Evolutionary conservation across 805 yeast species (phyloP), one percentile per base, ranked within the genome.

Genomic region (Yarrowia divulgata): DNA sequence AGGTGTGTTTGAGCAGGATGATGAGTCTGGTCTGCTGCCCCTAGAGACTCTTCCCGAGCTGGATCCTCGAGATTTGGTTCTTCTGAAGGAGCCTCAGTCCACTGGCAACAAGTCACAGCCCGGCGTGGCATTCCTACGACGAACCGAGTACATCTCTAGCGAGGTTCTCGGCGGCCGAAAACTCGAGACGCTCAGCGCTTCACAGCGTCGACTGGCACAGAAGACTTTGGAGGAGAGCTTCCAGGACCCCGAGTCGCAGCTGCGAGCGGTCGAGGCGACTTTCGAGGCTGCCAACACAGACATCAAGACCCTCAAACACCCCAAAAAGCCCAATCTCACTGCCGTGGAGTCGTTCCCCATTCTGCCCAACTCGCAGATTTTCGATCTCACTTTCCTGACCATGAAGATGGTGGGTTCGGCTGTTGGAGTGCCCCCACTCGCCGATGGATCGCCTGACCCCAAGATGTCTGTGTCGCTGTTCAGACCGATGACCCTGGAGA

Each of bases 301-400:
- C 54, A 72, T 85, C 29, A 73, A 79, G 1, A 73, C 77, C 12
- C 80, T 93, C 71, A 83, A 80, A 73, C 99, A 95, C 79, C 99
- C 99, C 40, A 83, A 85, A 35, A 91, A 88, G 80, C 89, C 85
- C 75, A 82, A 85, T 69, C 79, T 92, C 64, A 87, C 84, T 68
- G 97, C 97, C 0, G 93, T 88, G 23, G 84, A 83, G 70, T 83
- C 92, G 1, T 91, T 93, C 91, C 88, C 89, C 34, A 80, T 95
- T 35, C 81, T 93, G 71, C 99, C 99, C 8, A 98, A 95, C 78
- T 87, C 95, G 10, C 88, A 94, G n/a, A 85, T 90, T 84, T 83
- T 92, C 85, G 99, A 95, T 78, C 88, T 91, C 73, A 85, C 84
- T 67, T 92, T 72, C 71, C 70, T 71, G 70, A 74, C 73, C 57